phyloP scores from a whole-genome alignment of 192 early-diverging fungal genomes.

The Haplosporangium gracile region DNA sequence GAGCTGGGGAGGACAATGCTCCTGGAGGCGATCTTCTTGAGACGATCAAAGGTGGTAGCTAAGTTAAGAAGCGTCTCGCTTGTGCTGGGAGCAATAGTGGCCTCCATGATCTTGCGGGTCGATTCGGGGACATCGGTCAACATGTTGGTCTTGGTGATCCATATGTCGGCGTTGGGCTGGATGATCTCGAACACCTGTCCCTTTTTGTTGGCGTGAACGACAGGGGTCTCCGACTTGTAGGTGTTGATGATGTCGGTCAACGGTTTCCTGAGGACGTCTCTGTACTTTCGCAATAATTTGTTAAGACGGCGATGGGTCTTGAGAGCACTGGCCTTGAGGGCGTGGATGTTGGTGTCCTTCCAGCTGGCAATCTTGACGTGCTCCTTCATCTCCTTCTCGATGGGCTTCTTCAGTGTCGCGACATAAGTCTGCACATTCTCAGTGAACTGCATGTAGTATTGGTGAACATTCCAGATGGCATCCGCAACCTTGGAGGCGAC shows the following conservation, averaged over 20 bases:
- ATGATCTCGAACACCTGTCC: slow-evolving; percentile 55
- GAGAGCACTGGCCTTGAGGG: slow-evolving; percentile 89
- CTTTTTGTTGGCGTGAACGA: slow-evolving; percentile 54
- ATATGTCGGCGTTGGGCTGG: slow-evolving; percentile 50
- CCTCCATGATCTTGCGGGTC: slow-evolving; percentile 21
- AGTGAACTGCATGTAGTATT: slow-evolving; percentile 87
- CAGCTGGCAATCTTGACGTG: slow-evolving; percentile 97
- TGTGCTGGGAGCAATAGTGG: slow-evolving; percentile 24
- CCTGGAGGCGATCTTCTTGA: slow-evolving; percentile 56
- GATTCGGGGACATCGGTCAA: slow-evolving; percentile 18
- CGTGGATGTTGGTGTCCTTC: slow-evolving; percentile 97
- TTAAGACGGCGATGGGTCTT: slow-evolving; percentile 92
- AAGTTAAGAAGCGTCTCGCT: slow-evolving; percentile 64
- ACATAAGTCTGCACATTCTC: slow-evolving; percentile 69
- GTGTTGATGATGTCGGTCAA: slow-evolving; percentile 75
- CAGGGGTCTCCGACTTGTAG: slow-evolving; percentile 57
- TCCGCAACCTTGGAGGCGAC: slow-evolving; percentile 58
- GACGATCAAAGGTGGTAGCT: slow-evolving; percentile 53
- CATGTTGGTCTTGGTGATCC: slow-evolving; percentile 57
- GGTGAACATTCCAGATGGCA: slow-evolving; percentile 78
- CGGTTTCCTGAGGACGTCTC: slow-evolving; percentile 81
- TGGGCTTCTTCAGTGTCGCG: slow-evolving; percentile 72
- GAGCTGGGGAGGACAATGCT: slow-evolving; percentile 48
- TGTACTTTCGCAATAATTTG: slow-evolving; percentile 92
- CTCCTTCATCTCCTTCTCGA: slow-evolving; percentile 90